phyloP scores from a whole-genome alignment of 306 rosid species.

The Sindora glabra region DNA sequence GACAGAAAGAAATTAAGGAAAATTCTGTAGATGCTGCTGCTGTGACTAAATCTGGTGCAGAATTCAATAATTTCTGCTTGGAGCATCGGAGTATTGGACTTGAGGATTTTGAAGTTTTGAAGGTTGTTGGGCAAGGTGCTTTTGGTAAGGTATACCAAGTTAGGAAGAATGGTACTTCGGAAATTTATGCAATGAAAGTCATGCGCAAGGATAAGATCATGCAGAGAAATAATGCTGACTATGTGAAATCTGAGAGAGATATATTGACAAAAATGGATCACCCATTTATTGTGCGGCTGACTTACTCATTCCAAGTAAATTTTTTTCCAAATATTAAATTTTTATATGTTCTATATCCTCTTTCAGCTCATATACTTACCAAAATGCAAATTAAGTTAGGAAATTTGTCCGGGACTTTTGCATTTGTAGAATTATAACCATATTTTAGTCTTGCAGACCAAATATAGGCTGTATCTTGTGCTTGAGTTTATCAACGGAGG shows the following conservation, averaged over 20 bases:
- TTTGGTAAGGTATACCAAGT: conserved; percentile 85
- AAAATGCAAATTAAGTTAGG: not conserved
- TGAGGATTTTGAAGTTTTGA: conserved; percentile 71
- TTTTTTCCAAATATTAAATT: not conserved
- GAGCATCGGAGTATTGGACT: conserved; percentile 39
- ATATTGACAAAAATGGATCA: conserved; percentile 61
- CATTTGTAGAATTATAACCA: not conserved
- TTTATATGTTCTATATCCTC: not conserved
- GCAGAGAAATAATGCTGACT: conserved; percentile 63
- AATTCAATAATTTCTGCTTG: conserved; percentile 1
- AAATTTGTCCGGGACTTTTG: not conserved
- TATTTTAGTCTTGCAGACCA: conserved; percentile 44
- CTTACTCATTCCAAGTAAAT: conserved; percentile 78
- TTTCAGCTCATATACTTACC: not conserved
- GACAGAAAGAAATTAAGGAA: conserved; percentile 24
- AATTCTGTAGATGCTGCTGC: not conserved
- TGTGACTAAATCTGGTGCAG: conserved; percentile 6
- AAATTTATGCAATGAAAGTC: conserved; percentile 89
- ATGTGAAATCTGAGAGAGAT: conserved; percentile 81
- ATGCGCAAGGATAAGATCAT: conserved; percentile 78
- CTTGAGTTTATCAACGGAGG: conserved; percentile 85
- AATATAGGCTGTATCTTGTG: conserved; percentile 70
- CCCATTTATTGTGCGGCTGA: conserved; percentile 66
- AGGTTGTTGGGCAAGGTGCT: conserved; percentile 81
- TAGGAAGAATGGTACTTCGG: conserved; percentile 57